Percentiles rank a stretch among this genome's conserved stretches.
These are phyloP conservation scores for Astrothelium macrocarpum DNA, from an alignment of 495 filamentous ascomycete genomes.

Conservation along the genomic window DNA sequence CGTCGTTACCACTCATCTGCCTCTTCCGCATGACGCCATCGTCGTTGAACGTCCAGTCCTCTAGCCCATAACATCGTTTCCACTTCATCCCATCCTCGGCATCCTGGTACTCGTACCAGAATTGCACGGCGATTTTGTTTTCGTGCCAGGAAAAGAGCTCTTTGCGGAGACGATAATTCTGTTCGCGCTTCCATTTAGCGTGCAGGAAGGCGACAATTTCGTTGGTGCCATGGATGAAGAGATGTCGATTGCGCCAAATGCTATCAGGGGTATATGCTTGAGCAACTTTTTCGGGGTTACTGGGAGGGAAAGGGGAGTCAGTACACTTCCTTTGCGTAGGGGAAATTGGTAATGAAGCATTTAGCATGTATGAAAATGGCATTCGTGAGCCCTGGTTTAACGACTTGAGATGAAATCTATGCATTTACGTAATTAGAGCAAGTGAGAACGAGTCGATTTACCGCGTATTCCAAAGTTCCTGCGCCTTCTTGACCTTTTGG, in stretches of 20 bases:
- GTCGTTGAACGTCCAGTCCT: constrained; percentile 83
- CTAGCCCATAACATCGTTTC: constrained; percentile 84
- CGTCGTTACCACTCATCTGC: constrained; percentile 87
- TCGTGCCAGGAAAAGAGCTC: constrained; percentile 72
- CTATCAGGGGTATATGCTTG: constrained; percentile 65
- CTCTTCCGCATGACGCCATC: constrained; percentile 78
- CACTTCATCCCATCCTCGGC: constrained; percentile 55
- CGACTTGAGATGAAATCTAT: not conserved
- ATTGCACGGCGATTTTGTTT: constrained; percentile 76
- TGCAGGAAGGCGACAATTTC: constrained; percentile 63
- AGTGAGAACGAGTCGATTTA: no score
- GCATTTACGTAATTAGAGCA: no score
- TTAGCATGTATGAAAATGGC: not conserved
- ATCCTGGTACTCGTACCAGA: constrained; percentile 88
- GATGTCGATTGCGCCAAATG: constrained; percentile 74
- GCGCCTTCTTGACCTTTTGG: constrained; percentile 76
- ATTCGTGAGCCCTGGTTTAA: constrained; percentile 5
- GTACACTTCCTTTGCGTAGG: not conserved
- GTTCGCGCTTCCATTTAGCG: constrained; percentile 68
- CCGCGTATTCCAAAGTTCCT: constrained; percentile 79
- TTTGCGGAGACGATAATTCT: constrained; percentile 69
- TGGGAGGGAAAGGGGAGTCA: constrained; percentile 22
- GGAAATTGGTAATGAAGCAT: not conserved
- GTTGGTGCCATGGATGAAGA: constrained; percentile 59
- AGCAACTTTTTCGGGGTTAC: constrained; percentile 54